A percentile compares a stretch with the other conserved stretches of the same genome.
Evolutionary conservation across 1,284 basidiomycete genomes (phyloP).

Genomic region (Apiotrichum gracile): DNA sequence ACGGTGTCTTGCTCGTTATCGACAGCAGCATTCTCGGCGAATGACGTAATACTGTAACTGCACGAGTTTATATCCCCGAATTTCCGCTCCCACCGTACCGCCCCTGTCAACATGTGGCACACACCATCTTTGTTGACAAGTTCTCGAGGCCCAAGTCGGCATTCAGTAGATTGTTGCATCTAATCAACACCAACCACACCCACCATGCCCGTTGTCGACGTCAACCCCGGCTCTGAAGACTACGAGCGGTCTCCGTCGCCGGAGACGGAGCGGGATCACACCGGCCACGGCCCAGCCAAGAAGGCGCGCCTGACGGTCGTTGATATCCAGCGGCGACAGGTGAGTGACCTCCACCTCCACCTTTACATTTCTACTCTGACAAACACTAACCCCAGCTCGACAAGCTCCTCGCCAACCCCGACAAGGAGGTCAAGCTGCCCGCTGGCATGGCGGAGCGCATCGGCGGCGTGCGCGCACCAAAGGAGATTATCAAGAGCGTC

Average conservation of each 20-base stretch:
- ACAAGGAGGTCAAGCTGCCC: conserved; percentile 71
- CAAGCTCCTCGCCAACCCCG: conserved; percentile 76
- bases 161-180: too few relatives aligned
- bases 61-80: too few relatives aligned
- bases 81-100: too few relatives aligned
- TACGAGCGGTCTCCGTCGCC: conserved; percentile 14
- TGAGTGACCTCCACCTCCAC: conserved; percentile 5
- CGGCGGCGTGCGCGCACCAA: conserved; percentile 55
- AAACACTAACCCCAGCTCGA: conserved; percentile 55
- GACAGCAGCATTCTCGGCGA: too few relatives aligned
- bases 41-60: too few relatives aligned
- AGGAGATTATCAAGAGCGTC: conserved; percentile 99
- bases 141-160: too few relatives aligned
- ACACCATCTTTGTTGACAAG: not conserved
- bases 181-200: not conserved
- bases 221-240: conserved; percentile 12
- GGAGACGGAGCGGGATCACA: not conserved
- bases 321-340: conserved; percentile 30
- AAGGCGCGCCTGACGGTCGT: conserved; percentile 24
- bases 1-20: too few relatives aligned
- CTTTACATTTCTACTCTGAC: not conserved
- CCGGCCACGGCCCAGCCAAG: conserved; percentile 8
- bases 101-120: too few relatives aligned
- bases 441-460: conserved; percentile 42
- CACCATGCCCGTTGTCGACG: conserved; percentile 10